phyloP scores from a whole-genome alignment of 2,329 filamentous ascomycete species.

The Aspergillus terreus region DNA sequence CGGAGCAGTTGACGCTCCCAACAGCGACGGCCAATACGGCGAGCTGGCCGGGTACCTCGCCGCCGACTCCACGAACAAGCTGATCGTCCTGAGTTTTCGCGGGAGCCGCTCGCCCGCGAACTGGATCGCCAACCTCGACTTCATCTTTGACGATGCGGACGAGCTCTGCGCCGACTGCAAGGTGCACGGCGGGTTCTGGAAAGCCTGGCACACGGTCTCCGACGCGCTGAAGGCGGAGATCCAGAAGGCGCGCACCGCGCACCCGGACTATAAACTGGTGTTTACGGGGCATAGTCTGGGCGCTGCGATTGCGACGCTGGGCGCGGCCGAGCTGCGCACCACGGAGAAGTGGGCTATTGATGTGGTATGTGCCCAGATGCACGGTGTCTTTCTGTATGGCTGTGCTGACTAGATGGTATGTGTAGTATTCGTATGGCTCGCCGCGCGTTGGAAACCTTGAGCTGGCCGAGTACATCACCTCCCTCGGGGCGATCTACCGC shows the following conservation, averaged over 20 bases:
- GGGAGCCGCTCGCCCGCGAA: slow-evolving; percentile 29
- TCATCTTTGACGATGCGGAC: slow-evolving; percentile 23
- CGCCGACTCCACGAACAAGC: slow-evolving; percentile 41
- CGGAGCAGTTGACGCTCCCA: neutral
- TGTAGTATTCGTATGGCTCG: slow-evolving; percentile 41
- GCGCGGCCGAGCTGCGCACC: slow-evolving; percentile 42
- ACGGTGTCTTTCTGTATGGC: neutral
- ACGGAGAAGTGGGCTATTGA: slow-evolving; percentile 36
- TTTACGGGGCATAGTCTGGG: slow-evolving; percentile 51
- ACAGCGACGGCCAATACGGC: slow-evolving; percentile 24
- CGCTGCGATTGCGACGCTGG: slow-evolving; percentile 49
- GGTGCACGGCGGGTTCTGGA: slow-evolving; percentile 47
- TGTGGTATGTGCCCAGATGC: slow-evolving; percentile 32
- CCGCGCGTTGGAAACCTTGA: slow-evolving; percentile 41
- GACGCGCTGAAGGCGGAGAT: slow-evolving; percentile 38
- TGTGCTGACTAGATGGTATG: slow-evolving; percentile 6
- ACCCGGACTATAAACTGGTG: slow-evolving; percentile 43
- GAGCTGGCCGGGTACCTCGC: slow-evolving; percentile 49
- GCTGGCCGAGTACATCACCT: slow-evolving; percentile 37
- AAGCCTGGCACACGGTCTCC: slow-evolving; percentile 40
- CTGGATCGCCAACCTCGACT: slow-evolving; percentile 33
- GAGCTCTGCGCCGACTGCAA: slow-evolving; percentile 44
- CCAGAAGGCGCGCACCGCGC: slow-evolving; percentile 19
- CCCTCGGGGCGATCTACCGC: slow-evolving; percentile 33
- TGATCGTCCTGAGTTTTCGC: slow-evolving; percentile 35